A percentile compares a stretch with the other conserved stretches of the same genome.
These are phyloP conservation scores for Cladorrhinum sp. DNA, from an alignment of 2,329 filamentous ascomycete genomes.

Conservation along the genomic window DNA sequence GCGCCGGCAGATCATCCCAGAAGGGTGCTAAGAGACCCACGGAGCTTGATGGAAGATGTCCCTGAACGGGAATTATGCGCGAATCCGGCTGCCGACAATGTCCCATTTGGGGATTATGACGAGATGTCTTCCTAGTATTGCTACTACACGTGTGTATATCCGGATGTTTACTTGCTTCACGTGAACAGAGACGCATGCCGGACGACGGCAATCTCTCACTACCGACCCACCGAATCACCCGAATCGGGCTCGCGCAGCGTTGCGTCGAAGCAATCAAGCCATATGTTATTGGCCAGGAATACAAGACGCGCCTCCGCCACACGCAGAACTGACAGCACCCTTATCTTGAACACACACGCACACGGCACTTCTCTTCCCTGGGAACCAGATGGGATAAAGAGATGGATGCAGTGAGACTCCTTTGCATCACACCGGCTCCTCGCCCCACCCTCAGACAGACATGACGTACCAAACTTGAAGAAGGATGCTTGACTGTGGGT, in stretches of 20 bases:
- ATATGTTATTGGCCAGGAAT: neutral
- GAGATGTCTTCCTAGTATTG: neutral
- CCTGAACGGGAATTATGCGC: neutral
- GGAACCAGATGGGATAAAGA: neutral
- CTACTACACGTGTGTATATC: too few relatives aligned
- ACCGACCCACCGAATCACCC: constrained; percentile 1
- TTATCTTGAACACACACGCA: neutral
- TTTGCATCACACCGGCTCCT: neutral
- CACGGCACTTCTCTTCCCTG: neutral
- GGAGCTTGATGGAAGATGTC: too few relatives aligned
- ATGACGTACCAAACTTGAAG: neutral
- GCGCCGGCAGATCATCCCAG: neutral
- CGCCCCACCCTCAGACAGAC: neutral
- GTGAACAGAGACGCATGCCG: neutral
- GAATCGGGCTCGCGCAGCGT: neutral
- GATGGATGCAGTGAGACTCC: neutral
- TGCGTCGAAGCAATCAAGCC: neutral
- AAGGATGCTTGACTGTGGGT: neutral
- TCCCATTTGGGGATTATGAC: neutral
- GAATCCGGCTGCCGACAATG: neutral
- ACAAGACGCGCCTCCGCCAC: neutral
- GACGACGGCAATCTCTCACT: neutral
- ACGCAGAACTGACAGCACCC: neutral
- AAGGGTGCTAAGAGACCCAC: neutral
- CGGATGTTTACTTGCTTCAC: too few relatives aligned